A percentile compares a stretch with the other conserved stretches of the same genome.
Evolutionary conservation across 2,329 filamentous ascomycete species (phyloP).

Genomic region (Calonectria henricotiae): DNA sequence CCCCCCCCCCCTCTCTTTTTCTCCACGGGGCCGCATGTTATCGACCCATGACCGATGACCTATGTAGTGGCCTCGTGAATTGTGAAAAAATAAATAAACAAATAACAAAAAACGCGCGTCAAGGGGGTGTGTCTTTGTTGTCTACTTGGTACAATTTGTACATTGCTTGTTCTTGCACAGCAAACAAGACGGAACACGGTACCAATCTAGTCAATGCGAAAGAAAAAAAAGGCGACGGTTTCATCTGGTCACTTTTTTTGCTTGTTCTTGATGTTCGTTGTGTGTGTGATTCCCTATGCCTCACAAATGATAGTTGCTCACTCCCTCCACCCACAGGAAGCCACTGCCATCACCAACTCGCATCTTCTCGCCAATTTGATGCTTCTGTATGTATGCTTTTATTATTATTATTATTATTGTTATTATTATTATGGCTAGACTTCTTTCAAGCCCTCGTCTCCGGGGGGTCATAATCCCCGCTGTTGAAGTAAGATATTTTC

Average conservation of each 20-base stretch:
- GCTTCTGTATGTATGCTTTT: background rate
- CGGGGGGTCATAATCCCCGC: background rate
- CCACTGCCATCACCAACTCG: background rate
- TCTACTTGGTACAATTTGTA: too few relatives aligned
- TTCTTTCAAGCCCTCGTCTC: background rate
- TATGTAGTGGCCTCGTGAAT: background rate
- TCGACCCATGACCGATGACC: background rate
- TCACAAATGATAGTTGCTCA: background rate
- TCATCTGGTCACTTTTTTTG: too few relatives aligned
- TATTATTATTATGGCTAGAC: background rate
- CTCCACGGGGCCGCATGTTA: background rate
- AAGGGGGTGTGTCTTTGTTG: background rate
- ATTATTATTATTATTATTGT: background rate
- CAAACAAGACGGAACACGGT: too few relatives aligned
- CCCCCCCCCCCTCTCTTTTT: background rate
- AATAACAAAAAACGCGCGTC: background rate
- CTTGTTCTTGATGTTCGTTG: too few relatives aligned
- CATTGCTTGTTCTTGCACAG: too few relatives aligned
- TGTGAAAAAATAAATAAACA: background rate
- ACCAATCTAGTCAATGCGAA: too few relatives aligned
- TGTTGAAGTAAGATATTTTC: background rate
- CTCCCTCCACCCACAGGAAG: background rate
- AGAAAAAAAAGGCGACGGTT: too few relatives aligned
- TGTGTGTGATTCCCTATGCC: too few relatives aligned
- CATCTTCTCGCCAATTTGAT: background rate